These are phyloP conservation scores for Myxozyma sirexii DNA, from an alignment of 805 yeast genomes.

Conservation along the genomic window DNA sequence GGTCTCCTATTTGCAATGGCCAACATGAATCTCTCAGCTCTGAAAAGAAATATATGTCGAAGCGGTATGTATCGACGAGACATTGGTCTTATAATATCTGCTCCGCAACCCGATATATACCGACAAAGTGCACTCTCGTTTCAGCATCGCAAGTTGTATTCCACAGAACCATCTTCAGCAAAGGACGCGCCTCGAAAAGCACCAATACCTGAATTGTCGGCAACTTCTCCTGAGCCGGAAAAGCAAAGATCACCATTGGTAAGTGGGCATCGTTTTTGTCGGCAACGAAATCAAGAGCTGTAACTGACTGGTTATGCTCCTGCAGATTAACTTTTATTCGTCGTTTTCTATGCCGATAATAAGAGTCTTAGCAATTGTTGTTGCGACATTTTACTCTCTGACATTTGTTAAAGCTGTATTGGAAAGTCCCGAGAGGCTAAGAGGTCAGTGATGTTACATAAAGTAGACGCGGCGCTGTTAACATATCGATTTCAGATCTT, in stretches of 20 bases:
- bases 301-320: too few species aligned
- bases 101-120: not conserved
- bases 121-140: not conserved
- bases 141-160: not conserved
- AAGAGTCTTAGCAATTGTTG: conserved; percentile 5
- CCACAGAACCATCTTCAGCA: not conserved
- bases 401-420: not conserved
- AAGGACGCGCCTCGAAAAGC: not conserved
- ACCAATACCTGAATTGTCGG: not conserved
- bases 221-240: not conserved
- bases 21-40: too few species aligned
- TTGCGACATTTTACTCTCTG: not conserved
- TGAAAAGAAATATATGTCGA: too few species aligned
- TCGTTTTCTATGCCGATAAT: not conserved
- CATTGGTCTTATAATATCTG: not conserved
- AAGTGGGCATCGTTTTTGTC: not conserved
- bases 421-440: not conserved
- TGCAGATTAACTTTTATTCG: conserved; percentile 1
- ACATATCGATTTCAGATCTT: too few species aligned
- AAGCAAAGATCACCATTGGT: not conserved
- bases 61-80: too few species aligned
- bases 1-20: too few species aligned
- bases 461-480: too few species aligned
- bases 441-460: too few species aligned
- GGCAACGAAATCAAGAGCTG: not conserved